Conservation (phyloP, 2,329 filamentous ascomycete species). For the Exophiala bonariae region DNA sequence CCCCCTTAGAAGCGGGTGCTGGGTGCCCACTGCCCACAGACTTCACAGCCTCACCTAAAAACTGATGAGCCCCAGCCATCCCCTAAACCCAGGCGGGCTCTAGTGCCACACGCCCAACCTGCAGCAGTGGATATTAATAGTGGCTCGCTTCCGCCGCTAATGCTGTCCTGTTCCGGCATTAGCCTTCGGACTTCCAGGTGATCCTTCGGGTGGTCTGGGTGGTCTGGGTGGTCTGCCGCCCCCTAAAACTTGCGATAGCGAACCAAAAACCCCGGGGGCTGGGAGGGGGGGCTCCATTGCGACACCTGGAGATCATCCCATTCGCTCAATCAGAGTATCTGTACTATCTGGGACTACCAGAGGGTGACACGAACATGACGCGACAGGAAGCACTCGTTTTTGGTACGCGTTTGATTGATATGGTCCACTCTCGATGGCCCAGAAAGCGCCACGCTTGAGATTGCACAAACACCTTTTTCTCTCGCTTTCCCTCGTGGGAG, state of each 20-base stretch:
- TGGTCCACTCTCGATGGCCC: not conserved
- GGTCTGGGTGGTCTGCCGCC: not conserved
- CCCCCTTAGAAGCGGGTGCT: not conserved
- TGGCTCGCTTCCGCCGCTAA: slow-evolving; percentile 23
- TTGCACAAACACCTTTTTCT: too few species aligned
- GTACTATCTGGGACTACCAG: too few species aligned
- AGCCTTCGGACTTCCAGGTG: slow-evolving; percentile 1
- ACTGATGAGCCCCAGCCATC: slow-evolving; percentile 6
- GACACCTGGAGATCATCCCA: not conserved
- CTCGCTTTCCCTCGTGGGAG: too few species aligned
- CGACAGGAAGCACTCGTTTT: too few species aligned
- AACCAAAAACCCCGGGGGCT: not conserved
- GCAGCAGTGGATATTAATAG: slow-evolving; percentile 22
- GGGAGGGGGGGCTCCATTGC: not conserved
- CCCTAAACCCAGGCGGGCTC: not conserved
- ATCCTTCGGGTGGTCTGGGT: not conserved
- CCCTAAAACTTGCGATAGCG: too few species aligned
- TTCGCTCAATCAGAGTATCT: too few species aligned
- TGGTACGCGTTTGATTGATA: slow-evolving; percentile 1
- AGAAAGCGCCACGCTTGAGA: too few species aligned
- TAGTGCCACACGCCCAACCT: not conserved
- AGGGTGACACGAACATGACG: slow-evolving; percentile 17
- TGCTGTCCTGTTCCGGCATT: not conserved
- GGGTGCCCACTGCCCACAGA: not conserved
- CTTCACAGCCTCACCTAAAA: slow-evolving; percentile 8